phyloP scores from a whole-genome alignment of 768 basidiomycete genomes.

The Flagelloscypha sp. region DNA sequence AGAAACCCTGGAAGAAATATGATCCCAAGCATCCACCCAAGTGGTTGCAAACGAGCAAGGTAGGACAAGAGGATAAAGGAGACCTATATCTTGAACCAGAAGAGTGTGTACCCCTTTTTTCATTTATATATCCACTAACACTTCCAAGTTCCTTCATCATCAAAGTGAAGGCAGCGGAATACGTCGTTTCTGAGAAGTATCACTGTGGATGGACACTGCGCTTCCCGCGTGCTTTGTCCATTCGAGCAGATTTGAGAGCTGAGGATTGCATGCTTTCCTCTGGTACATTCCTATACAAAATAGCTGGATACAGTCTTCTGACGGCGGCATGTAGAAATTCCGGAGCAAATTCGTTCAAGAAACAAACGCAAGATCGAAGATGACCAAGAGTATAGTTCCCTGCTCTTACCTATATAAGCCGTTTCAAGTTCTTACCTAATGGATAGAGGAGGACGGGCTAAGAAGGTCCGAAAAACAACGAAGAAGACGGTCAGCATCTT shows the following conservation, averaged over 20 bases:
- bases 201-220: constrained; percentile 86
- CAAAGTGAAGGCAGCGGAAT: constrained; percentile 90
- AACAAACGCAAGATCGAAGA: constrained; percentile 72
- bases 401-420: too few relatives aligned
- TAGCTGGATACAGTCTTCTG: not conserved
- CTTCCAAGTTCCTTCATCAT: constrained; percentile 78
- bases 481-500: constrained; percentile 53
- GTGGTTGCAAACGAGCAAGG: constrained; percentile 57
- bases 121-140: not conserved
- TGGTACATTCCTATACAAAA: constrained; percentile 27
- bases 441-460: too few relatives aligned
- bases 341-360: constrained; percentile 53
- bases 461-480: constrained; percentile 53
- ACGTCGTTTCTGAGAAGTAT: constrained; percentile 70
- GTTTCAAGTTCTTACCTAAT: too few relatives aligned
- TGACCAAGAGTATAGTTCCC: constrained; percentile 39
- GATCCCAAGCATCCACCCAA: constrained; percentile 65
- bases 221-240: constrained; percentile 78
- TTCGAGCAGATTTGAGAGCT: constrained; percentile 69
- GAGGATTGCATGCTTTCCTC: constrained; percentile 68
- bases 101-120: constrained; percentile 46
- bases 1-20: constrained; percentile 77
- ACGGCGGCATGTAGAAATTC: constrained; percentile 32
- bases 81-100: constrained; percentile 87
- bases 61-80: constrained; percentile 69